A percentile compares a stretch with the other conserved stretches of the same genome.
These are phyloP conservation scores for Misopates orontium DNA, from an alignment of 257 asterid species.

Conservation along the genomic window DNA sequence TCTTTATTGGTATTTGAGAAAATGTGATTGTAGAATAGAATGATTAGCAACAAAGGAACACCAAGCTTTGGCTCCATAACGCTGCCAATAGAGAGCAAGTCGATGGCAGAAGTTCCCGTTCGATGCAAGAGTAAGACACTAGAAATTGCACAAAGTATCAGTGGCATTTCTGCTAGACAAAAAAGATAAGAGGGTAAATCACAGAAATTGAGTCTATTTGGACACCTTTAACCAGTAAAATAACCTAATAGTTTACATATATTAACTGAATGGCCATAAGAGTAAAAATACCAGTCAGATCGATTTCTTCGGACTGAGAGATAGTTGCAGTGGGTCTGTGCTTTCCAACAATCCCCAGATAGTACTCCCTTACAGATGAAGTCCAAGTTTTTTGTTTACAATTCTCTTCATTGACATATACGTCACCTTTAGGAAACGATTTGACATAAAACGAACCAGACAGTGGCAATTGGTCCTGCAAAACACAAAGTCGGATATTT, in stretches of 20 bases:
- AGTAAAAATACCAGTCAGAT: slow-evolving; percentile 48
- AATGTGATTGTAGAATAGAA: slow-evolving; percentile 68
- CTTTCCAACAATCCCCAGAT: slow-evolving; percentile 41
- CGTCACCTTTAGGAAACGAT: slow-evolving; percentile 31
- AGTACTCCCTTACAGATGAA: slow-evolving; percentile 52
- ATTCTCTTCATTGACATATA: slow-evolving; percentile 34
- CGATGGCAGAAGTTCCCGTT: slow-evolving; percentile 49
- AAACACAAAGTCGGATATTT: slow-evolving; percentile 22
- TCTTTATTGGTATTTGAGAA: slow-evolving; percentile 51
- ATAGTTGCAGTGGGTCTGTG: slow-evolving; percentile 39
- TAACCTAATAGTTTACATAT: background rate
- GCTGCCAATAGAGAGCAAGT: slow-evolving; percentile 64
- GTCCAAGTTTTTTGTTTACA: slow-evolving; percentile 48
- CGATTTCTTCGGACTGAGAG: slow-evolving; percentile 47
- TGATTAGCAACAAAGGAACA: slow-evolving; percentile 66
- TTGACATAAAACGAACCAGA: slow-evolving; percentile 46
- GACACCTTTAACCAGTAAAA: slow-evolving; percentile 15
- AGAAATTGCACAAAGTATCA: slow-evolving; percentile 66
- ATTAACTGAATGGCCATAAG: background rate
- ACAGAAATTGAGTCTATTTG: background rate
- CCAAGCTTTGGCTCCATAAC: slow-evolving; percentile 68
- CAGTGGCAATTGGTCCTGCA: slow-evolving; percentile 65
- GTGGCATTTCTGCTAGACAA: slow-evolving; percentile 66
- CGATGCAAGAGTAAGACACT: slow-evolving; percentile 72
- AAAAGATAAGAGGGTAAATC: slow-evolving; percentile 21